These are phyloP conservation scores for Juglanconis sp. DNA, from an alignment of 2,329 filamentous ascomycete species.

Conservation along the genomic window DNA sequence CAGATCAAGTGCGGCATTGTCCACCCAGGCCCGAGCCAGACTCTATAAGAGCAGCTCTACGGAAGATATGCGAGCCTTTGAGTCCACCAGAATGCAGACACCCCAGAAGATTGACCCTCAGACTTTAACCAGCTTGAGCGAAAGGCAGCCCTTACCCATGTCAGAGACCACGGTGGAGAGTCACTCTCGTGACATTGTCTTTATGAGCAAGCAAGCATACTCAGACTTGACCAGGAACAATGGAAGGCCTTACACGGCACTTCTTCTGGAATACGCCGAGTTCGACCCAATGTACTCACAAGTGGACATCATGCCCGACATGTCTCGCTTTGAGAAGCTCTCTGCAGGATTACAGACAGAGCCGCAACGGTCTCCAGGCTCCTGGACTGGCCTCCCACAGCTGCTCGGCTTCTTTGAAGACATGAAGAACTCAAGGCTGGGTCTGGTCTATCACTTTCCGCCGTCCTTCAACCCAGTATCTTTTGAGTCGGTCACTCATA, in stretches of 20 bases:
- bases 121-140: constrained; percentile 47
- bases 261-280: constrained; percentile 69
- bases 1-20: constrained; percentile 44
- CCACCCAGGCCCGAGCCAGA: constrained; percentile 30
- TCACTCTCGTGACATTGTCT: constrained; percentile 44
- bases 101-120: constrained; percentile 58
- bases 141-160: constrained; percentile 37
- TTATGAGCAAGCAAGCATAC: constrained; percentile 51
- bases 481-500: constrained; percentile 48
- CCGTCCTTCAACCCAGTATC: constrained; percentile 58
- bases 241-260: constrained; percentile 45
- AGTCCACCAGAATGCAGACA: constrained; percentile 59
- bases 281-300: constrained; percentile 61
- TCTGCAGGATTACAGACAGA: constrained; percentile 56
- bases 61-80: constrained; percentile 51
- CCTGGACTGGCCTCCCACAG: constrained; percentile 61
- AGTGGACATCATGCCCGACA: constrained; percentile 62
- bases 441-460: constrained; percentile 73
- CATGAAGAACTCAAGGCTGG: constrained; percentile 64
- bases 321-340: constrained; percentile 63
- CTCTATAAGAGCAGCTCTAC: constrained; percentile 34
- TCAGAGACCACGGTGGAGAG: constrained; percentile 31
- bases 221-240: constrained; percentile 43
- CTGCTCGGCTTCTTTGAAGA: constrained; percentile 74
- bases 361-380: constrained; percentile 46